These are phyloP conservation scores for Magnolia sinica DNA, from an alignment of 164 flowering plant species.

Conservation along the genomic window DNA sequence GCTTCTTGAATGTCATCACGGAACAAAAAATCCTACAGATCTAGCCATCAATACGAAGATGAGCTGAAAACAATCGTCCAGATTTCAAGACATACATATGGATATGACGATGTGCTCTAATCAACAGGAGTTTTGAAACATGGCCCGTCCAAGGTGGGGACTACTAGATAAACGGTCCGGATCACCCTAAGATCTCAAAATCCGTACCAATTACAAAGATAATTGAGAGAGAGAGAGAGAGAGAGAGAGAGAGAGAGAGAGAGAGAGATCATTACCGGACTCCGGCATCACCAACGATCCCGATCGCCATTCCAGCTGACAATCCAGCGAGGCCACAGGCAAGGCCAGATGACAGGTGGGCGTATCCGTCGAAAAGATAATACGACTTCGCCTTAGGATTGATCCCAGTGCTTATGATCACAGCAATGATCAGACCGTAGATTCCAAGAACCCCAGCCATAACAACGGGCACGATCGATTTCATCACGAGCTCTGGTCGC, in stretches of 20 bases:
- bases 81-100: too few species aligned
- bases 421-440: constrained; percentile 80
- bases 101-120: too few species aligned
- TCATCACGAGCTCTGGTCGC: constrained; percentile 92
- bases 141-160: too few species aligned
- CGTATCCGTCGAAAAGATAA: constrained; percentile 80
- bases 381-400: constrained; percentile 84
- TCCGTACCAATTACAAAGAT: too few species aligned
- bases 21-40: too few species aligned
- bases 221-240: background rate
- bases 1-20: too few species aligned
- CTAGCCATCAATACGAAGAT: too few species aligned
- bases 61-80: too few species aligned
- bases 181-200: too few species aligned
- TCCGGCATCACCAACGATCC: constrained; percentile 87
- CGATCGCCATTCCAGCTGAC: constrained; percentile 94
- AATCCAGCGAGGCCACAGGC: constrained; percentile 92
- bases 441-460: constrained; percentile 94
- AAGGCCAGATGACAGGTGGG: constrained; percentile 78
- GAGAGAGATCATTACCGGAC: constrained; percentile 44
- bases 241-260: background rate
- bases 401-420: constrained; percentile 85
- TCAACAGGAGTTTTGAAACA: too few species aligned
- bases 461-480: constrained; percentile 86
- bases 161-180: too few species aligned